These are phyloP conservation scores for Nyssa sinensis DNA, from an alignment of 148 eudicot genomes.

Conservation along the genomic window DNA sequence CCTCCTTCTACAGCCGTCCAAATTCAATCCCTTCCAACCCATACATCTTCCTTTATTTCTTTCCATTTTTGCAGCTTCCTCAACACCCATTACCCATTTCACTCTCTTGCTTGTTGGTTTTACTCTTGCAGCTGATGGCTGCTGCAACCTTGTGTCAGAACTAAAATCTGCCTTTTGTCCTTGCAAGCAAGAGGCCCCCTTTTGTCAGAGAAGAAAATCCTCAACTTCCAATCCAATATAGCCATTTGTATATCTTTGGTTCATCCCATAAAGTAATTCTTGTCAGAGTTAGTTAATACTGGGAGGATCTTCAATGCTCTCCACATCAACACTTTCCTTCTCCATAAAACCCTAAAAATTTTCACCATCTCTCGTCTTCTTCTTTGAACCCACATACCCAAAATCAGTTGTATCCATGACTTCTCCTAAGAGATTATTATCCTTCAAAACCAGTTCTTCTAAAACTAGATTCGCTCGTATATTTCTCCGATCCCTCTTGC, in stretches of 20 bases:
- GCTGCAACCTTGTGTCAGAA: neutral
- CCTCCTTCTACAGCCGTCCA: neutral
- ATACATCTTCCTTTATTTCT: neutral
- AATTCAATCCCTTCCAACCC: neutral
- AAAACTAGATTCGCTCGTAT: neutral
- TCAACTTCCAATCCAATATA: neutral
- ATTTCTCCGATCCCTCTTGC: neutral
- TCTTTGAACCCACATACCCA: neutral
- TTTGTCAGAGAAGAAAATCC: neutral
- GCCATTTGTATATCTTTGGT: too few species aligned
- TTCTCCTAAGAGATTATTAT: neutral
- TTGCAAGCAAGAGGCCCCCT: neutral
- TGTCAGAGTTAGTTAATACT: neutral
- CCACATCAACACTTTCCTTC: neutral
- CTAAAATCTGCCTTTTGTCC: neutral
- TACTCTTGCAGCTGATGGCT: neutral
- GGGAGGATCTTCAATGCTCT: neutral
- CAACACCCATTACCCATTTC: neutral
- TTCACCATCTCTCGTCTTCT: neutral
- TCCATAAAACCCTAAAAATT: neutral
- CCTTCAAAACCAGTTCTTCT: neutral
- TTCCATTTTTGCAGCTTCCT: neutral
- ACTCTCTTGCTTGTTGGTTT: neutral
- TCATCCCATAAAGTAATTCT: neutral
- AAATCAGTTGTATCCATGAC: neutral